phyloP scores from a whole-genome alignment of 352 stramenopile genomes.

The Pythium insidiosum region DNA sequence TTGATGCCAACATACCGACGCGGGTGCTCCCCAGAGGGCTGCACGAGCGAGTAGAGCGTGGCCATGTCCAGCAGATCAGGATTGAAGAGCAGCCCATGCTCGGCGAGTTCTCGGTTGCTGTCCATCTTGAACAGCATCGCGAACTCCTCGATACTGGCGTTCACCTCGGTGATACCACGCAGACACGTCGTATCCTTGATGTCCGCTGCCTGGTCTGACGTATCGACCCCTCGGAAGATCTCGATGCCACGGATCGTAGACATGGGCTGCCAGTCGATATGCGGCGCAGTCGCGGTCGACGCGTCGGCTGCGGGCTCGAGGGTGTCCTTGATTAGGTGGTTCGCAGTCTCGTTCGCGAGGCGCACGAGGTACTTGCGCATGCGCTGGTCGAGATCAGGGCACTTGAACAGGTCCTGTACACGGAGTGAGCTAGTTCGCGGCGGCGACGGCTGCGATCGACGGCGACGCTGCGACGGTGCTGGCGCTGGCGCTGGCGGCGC shows the following conservation, averaged over 20 bases:
- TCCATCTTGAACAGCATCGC: conserved; percentile 78
- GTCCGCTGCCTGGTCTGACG: conserved; percentile 2
- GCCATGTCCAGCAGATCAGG: conserved; percentile 61
- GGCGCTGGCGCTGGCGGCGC: not conserved
- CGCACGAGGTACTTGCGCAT: conserved; percentile 76
- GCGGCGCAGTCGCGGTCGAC: too few species aligned
- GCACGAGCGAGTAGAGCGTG: conserved; percentile 69
- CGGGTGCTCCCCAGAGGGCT: conserved; percentile 61
- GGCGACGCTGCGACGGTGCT: not conserved
- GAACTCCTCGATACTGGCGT: conserved; percentile 79
- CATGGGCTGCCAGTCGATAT: conserved; percentile 58
- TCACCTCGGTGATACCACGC: conserved; percentile 57
- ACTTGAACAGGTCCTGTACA: conserved; percentile 42
- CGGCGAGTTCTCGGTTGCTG: conserved; percentile 40
- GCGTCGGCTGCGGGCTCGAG: conserved; percentile 31
- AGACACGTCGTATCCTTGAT: conserved; percentile 45
- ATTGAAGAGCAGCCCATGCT: conserved; percentile 75
- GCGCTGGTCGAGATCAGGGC: conserved; percentile 49
- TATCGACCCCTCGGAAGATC: conserved; percentile 36
- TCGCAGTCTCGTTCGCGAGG: conserved; percentile 76
- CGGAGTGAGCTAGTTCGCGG: conserved; percentile 2
- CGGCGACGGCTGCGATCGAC: not conserved
- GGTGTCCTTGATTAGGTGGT: conserved; percentile 68
- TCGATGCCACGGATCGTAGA: conserved; percentile 38
- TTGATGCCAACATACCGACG: conserved; percentile 75